Conservation (phyloP, 2,329 filamentous ascomycete genomes). For the Hymenoscyphus fraxineus region DNA sequence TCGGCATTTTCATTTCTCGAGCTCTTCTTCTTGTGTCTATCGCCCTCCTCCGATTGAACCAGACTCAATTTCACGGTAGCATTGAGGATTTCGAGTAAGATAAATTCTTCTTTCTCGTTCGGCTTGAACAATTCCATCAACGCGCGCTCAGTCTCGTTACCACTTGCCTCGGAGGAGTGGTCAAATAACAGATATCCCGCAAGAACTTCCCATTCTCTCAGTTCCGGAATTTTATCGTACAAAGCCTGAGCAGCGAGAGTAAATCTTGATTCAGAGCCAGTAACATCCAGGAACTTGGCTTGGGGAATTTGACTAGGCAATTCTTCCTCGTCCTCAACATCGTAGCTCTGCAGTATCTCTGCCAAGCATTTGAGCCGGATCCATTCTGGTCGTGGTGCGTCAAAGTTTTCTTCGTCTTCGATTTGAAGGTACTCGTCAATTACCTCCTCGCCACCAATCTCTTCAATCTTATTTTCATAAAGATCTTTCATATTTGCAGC, state of each 20-base stretch:
- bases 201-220: constrained; percentile 82
- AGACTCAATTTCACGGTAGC: constrained; percentile 75
- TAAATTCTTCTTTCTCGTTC: constrained; percentile 62
- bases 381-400: constrained; percentile 77
- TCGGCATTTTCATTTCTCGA: constrained; percentile 61
- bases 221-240: constrained; percentile 75
- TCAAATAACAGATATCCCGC: constrained; percentile 91
- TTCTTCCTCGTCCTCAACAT: constrained; percentile 62
- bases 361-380: constrained; percentile 87
- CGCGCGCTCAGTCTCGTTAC: constrained; percentile 60
- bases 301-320: constrained; percentile 47
- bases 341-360: constrained; percentile 78
- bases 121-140: constrained; percentile 31
- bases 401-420: constrained; percentile 70
- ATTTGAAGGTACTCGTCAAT: constrained; percentile 71
- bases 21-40: constrained; percentile 47
- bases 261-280: constrained; percentile 73
- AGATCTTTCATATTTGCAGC: constrained; percentile 80
- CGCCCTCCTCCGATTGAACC: constrained; percentile 60
- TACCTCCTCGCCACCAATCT: constrained; percentile 74
- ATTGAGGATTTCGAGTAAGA: constrained; percentile 83
- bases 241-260: constrained; percentile 81
- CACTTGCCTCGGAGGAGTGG: constrained; percentile 65
- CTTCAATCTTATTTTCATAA: constrained; percentile 74
- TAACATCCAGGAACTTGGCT: constrained; percentile 50